Evolutionary conservation across 352 stramenopile species (phyloP), one percentile per base, ranked within the genome.

Genomic region (Phytophthora chlamydospora): DNA sequence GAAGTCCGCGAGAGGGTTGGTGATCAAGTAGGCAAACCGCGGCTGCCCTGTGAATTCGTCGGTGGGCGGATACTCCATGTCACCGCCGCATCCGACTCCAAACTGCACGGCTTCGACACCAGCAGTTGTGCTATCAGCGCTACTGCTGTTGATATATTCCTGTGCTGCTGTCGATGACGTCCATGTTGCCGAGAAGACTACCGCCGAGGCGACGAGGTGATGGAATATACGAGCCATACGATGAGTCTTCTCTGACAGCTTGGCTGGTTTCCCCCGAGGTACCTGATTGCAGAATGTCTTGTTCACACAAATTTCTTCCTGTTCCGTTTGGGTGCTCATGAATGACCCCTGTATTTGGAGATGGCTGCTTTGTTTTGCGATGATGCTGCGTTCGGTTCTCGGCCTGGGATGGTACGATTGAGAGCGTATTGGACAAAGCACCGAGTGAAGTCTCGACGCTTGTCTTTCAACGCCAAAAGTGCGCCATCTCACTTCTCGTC

Each of bases 1-100:
- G 35, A 90, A 89, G 41, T 79, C 55, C 2, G 79, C 83, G 4
- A 71, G 27, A 4, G 68, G 57, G 50, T 82, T 76, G 21, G 68
- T 69, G 39, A 90, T 55, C 32, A 68, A 53, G 61, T 70, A 80
- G 7, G 66, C 57, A 44, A 76, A 80, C 35, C 45, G 54, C 5
- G 69, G 76, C 29, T 78, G 66, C 31, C 29, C n/a, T 2, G 44
- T 53, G 16, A 50, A 66, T 3, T 44, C 35, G 12, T 65, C 66
- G 6, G 52, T 75, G 12, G 60, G 35, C 2, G 68, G 52, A 19
- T 81, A 85, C 12, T 54, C 21, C 33, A 51, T 58, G 27, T 55
- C 57, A 7, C 38, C 48, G 19, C 51, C 58, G 49, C 76, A 86
- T 9, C 78, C 76, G 8, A 80, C 74, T 8, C 58, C 62, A 21